Evolutionary conservation across 1,284 basidiomycete species (phyloP), one percentile per base, ranked within the genome.

Genomic region (Cystobasidium pallidum): DNA sequence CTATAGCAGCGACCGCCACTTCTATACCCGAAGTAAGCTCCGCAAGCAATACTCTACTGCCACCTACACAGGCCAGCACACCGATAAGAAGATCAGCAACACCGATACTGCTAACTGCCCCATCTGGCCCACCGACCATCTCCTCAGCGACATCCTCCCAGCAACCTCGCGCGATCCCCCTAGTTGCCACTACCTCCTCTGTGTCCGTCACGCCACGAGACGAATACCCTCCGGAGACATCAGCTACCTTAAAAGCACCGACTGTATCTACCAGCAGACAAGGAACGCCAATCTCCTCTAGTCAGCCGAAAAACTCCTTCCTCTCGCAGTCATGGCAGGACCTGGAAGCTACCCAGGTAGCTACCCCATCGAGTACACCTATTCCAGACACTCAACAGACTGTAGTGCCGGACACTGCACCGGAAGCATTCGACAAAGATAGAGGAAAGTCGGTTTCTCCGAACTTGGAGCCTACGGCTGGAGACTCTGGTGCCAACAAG

Each of bases 341-440:
- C 30, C 19, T 54, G 30, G 51, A 54, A 59, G 57, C 57, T 59
- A 43, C 57, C 13, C 34, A 36, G 34, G 57, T 43, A 3, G 11
- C 30, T 39, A 34, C 13, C 1, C 11, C 57, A 1, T 24, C 26
- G 21, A 26, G 26, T 24, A 30, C 57, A 39, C 13, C 57, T 28
- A 54, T 54, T 15, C 51, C 51, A 54, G 51, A 28, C 8, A 54
- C 26, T 54, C 51, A 54, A 19, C 26, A 26, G 51, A 54, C 51
- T 54, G 24, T 54, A 28, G n/a, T 54, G 21, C 13, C 51, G 24
- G 11, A 26, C n/a, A 28, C 51, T 8, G 15, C 51, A 30, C 51
- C 26, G 30, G 30, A 28, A n/a, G 11, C 24, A 28, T 15, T 26
- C 2, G 43, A 45, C n/a, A 45, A 45, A 45, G 43, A 17, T 17